These are phyloP conservation scores for Monosporascus sp. DNA, from an alignment of 2,329 filamentous ascomycete genomes.

Conservation along the genomic window DNA sequence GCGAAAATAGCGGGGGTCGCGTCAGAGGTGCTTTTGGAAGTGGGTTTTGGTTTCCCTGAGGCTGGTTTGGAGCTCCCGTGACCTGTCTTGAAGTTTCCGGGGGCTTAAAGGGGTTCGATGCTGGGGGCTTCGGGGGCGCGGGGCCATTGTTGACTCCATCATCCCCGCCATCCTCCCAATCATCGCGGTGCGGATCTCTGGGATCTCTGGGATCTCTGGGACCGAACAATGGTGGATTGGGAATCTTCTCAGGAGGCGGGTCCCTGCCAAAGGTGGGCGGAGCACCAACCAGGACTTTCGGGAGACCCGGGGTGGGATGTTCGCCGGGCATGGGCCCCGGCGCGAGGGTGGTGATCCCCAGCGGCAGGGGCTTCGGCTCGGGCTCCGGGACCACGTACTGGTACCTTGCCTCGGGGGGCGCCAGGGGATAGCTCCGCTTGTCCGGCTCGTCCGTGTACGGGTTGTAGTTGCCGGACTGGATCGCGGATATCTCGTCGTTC, in stretches of 20 bases:
- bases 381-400: slow-evolving; percentile 3
- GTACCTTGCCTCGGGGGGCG: neutral
- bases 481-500: slow-evolving; percentile 11
- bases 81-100: too few relatives aligned
- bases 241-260: neutral
- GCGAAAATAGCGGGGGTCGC: too few relatives aligned
- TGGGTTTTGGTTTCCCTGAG: too few relatives aligned
- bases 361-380: slow-evolving; percentile 6
- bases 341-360: slow-evolving; percentile 7
- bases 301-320: slow-evolving; percentile 5
- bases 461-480: slow-evolving; percentile 1
- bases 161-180: too few relatives aligned
- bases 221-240: neutral
- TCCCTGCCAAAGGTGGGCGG: slow-evolving; percentile 2
- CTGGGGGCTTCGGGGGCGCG: too few relatives aligned
- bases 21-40: too few relatives aligned
- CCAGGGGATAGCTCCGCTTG: neutral
- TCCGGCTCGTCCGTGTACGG: neutral
- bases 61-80: too few relatives aligned
- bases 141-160: too few relatives aligned
- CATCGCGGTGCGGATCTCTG: too few relatives aligned
- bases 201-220: too few relatives aligned
- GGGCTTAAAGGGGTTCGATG: too few relatives aligned
- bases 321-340: slow-evolving; percentile 16
- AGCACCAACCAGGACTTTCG: slow-evolving; percentile 16